phyloP scores from a whole-genome alignment of 179 eudicot genomes.

The Silene vulgaris region DNA sequence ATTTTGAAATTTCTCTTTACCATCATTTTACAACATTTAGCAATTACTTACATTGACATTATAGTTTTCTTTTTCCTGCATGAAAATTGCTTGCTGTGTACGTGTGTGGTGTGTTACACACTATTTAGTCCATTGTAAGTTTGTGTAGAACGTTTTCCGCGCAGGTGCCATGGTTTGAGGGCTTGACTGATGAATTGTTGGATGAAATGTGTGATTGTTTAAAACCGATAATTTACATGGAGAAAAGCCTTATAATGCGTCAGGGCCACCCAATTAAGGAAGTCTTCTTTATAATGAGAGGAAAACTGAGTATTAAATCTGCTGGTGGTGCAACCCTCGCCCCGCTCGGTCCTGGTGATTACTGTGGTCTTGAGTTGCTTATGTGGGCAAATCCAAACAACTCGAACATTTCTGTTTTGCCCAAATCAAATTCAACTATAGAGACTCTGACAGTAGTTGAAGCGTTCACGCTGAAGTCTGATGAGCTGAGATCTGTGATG shows the following conservation, averaged over 20 bases:
- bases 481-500: slow-evolving; percentile 56
- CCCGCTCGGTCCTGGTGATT: slow-evolving; percentile 50
- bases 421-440: slow-evolving; percentile 51
- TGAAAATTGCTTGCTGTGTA: too few species aligned
- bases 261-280: slow-evolving; percentile 67
- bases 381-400: slow-evolving; percentile 63
- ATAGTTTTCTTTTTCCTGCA: too few species aligned
- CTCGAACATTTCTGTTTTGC: slow-evolving; percentile 41
- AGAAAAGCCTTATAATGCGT: slow-evolving; percentile 43
- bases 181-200: slow-evolving; percentile 45
- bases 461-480: slow-evolving; percentile 54
- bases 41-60: too few species aligned
- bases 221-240: slow-evolving; percentile 56
- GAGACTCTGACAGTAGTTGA: slow-evolving; percentile 50
- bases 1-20: not conserved
- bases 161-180: slow-evolving; percentile 58
- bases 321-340: slow-evolving; percentile 62
- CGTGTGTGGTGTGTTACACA: too few species aligned
- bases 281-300: slow-evolving; percentile 64
- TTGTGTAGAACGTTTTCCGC: not conserved
- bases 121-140: not conserved
- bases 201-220: slow-evolving; percentile 63
- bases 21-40: not conserved
- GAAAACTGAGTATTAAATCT: slow-evolving; percentile 49
- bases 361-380: slow-evolving; percentile 62